Conservation (phyloP, 2,329 filamentous ascomycete genomes). For the Cladosporium sp. region DNA sequence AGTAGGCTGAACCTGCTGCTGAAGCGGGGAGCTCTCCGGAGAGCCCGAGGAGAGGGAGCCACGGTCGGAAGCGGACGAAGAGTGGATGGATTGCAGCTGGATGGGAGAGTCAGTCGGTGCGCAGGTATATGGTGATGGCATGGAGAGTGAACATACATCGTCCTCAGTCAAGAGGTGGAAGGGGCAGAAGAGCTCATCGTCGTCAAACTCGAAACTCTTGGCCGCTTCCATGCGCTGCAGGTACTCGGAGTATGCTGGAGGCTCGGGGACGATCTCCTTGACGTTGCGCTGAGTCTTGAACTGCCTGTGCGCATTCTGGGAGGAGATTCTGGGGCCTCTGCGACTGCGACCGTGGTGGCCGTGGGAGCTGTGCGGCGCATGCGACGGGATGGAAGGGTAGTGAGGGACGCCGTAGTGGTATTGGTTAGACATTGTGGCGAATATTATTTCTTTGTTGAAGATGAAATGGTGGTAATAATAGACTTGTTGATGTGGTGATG, state of each 20-base stretch:
- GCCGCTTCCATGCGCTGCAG: slow-evolving; percentile 86
- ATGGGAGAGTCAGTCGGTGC: slow-evolving; percentile 31
- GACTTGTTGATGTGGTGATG: slow-evolving; percentile 3
- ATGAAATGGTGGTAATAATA: background rate
- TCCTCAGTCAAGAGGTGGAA: slow-evolving; percentile 81
- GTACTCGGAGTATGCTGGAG: slow-evolving; percentile 71
- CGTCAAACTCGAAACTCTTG: slow-evolving; percentile 90
- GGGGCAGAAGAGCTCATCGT: slow-evolving; percentile 94
- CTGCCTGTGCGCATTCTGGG: slow-evolving; percentile 82
- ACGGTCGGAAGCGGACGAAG: slow-evolving; percentile 78
- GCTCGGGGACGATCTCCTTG: slow-evolving; percentile 73
- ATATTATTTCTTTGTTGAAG: slow-evolving; percentile 16
- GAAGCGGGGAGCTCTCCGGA: slow-evolving; percentile 84
- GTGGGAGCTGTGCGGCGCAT: slow-evolving; percentile 57
- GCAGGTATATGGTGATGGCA: slow-evolving; percentile 20
- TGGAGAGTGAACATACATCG: slow-evolving; percentile 60
- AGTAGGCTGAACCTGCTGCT: slow-evolving; percentile 70
- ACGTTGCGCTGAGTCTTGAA: slow-evolving; percentile 73
- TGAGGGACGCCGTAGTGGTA: slow-evolving; percentile 43
- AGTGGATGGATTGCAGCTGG: slow-evolving; percentile 83
- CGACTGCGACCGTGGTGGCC: slow-evolving; percentile 83
- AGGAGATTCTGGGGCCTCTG: slow-evolving; percentile 73
- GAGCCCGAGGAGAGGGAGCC: slow-evolving; percentile 94
- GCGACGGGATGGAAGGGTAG: slow-evolving; percentile 48
- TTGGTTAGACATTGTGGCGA: slow-evolving; percentile 43